A percentile compares a stretch with the other conserved stretches of the same genome.
Evolutionary conservation across 768 basidiomycete species (phyloP).

Genomic region (Flagelloscypha sp.): DNA sequence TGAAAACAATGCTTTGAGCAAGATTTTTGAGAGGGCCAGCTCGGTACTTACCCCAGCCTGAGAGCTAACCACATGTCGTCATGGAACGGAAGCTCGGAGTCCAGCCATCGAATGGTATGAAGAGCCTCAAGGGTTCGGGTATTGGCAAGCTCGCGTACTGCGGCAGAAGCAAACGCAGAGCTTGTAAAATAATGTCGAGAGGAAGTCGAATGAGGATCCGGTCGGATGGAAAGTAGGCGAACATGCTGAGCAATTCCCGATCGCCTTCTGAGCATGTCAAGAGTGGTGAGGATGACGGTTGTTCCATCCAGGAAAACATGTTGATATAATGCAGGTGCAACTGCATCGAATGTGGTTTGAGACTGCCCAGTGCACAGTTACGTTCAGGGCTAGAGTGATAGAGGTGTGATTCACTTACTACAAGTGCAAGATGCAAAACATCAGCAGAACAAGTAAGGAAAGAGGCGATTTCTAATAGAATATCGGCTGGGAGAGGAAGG

Average conservation of each 20-base stretch:
- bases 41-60: conserved; percentile 45
- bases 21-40: conserved; percentile 3
- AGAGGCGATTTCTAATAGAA: conserved; percentile 58
- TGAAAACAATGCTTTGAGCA: conserved; percentile 17
- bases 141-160: conserved; percentile 42
- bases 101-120: conserved; percentile 62
- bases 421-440: conserved; percentile 49
- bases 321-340: conserved; percentile 53
- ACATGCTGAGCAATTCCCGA: conserved; percentile 62
- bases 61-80: conserved; percentile 78
- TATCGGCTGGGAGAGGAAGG: conserved; percentile 41
- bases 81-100: conserved; percentile 53
- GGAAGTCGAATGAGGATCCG: conserved; percentile 11
- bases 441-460: conserved; percentile 46
- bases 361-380: conserved; percentile 30
- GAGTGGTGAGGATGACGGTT: conserved; percentile 58
- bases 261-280: conserved; percentile 50
- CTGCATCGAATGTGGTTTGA: conserved; percentile 39
- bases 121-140: conserved; percentile 53
- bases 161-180: conserved; percentile 37
- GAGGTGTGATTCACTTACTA: conserved; percentile 32
- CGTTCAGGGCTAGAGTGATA: neutral
- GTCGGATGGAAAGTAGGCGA: conserved; percentile 45
- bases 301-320: conserved; percentile 46
- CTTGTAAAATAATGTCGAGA: conserved; percentile 18